Base-by-base conservation (phyloP, 257 asterid species). In the Craterostigma plantagineum region DNA sequence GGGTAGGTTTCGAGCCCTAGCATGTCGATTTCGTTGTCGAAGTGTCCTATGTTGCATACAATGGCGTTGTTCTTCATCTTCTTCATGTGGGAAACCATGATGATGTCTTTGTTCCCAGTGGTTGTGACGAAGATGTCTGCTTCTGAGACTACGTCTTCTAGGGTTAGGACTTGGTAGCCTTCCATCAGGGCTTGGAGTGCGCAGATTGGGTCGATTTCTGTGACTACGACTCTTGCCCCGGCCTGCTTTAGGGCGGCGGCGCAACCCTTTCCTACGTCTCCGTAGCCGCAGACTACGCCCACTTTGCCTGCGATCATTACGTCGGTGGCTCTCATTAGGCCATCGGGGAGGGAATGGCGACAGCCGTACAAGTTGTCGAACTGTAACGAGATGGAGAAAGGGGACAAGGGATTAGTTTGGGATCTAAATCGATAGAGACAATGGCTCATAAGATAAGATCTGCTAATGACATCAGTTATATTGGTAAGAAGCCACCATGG, bases 31-130 rank as follows among this genome's bases (percentile, higher is more conserved):
- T 65, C 72, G 4, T 56, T 60, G 53, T 65, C 64, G 6, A 65
- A 65, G 53, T 65, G 72, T 1, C 72, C 72, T 10, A 65, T 65
- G 62, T 65, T 65, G 68, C 72, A 65, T 7, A 65, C 67, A 1
- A 65, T 60, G 38, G 72, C 68, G 1, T 65, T 61, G 56, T 59
- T 59, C 43, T 59, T 59, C 71, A 64, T 64, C 59, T 59, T 50
- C 18, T 10, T 51, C 66, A 59, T 60, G 68, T 65, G 59, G 36
- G 53, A 58, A 0, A 56, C 58, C 68, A 57, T 61, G 50, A 65
- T 61, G 51, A 61, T 58, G 60, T 65, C 63, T 45, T 60, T 52
- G 64, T 65, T 65, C 1, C 71, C 71, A 0, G 63, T 59, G 61
- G 65, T 65, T 40, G 64, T 65, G 57, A 59, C 71, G 7, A 60